phyloP scores from a whole-genome alignment of 225 moss, liverwort and hornwort species.

The Ulota crispa region DNA sequence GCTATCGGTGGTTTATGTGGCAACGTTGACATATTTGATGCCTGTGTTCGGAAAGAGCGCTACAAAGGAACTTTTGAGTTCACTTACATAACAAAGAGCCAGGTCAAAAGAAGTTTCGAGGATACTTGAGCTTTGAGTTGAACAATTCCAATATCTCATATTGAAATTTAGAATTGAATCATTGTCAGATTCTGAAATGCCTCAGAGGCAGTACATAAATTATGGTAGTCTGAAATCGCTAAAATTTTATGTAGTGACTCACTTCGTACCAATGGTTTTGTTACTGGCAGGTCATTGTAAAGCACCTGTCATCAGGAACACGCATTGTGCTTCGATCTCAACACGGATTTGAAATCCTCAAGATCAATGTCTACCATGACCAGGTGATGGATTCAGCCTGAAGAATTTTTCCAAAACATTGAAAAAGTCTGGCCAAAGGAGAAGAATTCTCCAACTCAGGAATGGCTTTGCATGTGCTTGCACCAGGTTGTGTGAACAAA shows the following conservation, averaged over 20 bases:
- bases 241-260: neutral
- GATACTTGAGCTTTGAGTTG: neutral
- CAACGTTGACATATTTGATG: slow-evolving; percentile 83
- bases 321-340: slow-evolving; percentile 70
- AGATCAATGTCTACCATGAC: slow-evolving; percentile 81
- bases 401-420: neutral
- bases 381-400: slow-evolving; percentile 46
- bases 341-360: slow-evolving; percentile 64
- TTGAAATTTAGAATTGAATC: neutral
- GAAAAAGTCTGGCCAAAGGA: no score
- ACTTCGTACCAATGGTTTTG: neutral
- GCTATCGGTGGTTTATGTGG: slow-evolving; percentile 84
- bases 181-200: neutral
- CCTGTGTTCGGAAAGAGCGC: slow-evolving; percentile 66
- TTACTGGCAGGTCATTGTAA: slow-evolving; percentile 69
- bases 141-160: neutral
- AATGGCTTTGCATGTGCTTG: neutral
- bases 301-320: slow-evolving; percentile 60
- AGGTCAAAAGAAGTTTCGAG: slow-evolving; percentile 39
- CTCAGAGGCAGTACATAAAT: neutral
- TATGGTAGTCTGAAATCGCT: neutral
- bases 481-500: neutral
- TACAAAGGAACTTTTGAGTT: slow-evolving; percentile 85
- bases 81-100: slow-evolving; percentile 86
- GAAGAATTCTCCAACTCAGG: neutral